Conservation (phyloP, 768 basidiomycete species). For the Serendipita sp. region DNA sequence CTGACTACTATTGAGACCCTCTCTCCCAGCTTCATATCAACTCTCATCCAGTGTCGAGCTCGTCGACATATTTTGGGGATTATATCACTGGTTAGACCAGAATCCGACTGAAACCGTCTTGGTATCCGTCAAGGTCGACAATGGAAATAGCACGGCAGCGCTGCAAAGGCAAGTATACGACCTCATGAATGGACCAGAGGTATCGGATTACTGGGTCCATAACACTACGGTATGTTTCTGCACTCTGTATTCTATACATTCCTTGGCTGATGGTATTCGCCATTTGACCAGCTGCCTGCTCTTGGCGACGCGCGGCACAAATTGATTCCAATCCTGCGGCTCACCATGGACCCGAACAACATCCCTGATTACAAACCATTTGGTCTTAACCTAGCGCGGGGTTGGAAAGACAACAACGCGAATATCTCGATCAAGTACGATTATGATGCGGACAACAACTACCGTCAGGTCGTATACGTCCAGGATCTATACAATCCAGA, state of each 20-base stretch:
- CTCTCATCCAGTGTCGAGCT: constrained; percentile 30
- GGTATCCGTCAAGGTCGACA: constrained; percentile 35
- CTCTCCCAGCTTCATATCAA: constrained; percentile 19
- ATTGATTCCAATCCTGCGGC: constrained; percentile 35
- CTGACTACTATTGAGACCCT: not conserved
- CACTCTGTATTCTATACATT: not conserved
- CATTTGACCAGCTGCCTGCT: constrained; percentile 17
- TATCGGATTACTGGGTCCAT: constrained; percentile 34
- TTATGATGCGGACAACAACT: not conserved
- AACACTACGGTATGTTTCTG: constrained; percentile 25
- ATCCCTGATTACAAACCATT: constrained; percentile 6
- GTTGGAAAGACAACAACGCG: constrained; percentile 36
- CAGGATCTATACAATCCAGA: constrained; percentile 14
- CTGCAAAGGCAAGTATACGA: constrained; percentile 28
- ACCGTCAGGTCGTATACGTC: constrained; percentile 6
- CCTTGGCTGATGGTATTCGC: not conserved
- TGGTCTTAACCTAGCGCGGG: constrained; percentile 23
- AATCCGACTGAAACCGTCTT: constrained; percentile 38
- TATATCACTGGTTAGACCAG: constrained; percentile 35
- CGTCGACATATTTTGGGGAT: constrained; percentile 35
- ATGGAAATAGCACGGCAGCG: constrained; percentile 29
- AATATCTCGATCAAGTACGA: constrained; percentile 19
- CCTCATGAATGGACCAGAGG: constrained; percentile 24
- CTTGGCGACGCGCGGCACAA: constrained; percentile 38
- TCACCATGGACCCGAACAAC: constrained; percentile 12